Base-by-base conservation (phyloP, 345 rosid genomes). In the Linum tenue region DNA sequence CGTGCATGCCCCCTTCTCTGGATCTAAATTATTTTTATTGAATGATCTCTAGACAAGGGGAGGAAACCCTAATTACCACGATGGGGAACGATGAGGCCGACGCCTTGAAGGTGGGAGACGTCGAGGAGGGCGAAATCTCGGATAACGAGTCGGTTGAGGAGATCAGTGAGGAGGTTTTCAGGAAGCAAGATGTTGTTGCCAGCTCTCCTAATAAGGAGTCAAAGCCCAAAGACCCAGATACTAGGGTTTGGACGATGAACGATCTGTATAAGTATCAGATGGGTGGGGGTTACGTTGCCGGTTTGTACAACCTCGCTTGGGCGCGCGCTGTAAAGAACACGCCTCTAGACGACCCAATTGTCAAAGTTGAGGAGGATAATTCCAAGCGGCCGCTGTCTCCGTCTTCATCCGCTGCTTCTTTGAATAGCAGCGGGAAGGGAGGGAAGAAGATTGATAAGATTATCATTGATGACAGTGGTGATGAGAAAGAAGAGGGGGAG, bases 281-380 rank as follows among this genome's bases (percentile, higher is more conserved):
- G 65, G 79, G 70, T 12, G 79, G 88, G 3, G 85, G 94, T 2
- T 81, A 81, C 14, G 66, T 84, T 3, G 69, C 97, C 42, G 87
- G 96, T 59, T 65, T 92, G 67, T 72, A 81, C 66, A 85, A 85
- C 73, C 80, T 87, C 39, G 99, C 99, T 1, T 95, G 99, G 99
- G 97, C 99, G 9, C 95, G 82, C 70, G 97, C 97, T 3, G 99
- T 91, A 58, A 89, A 89, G 88, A 91, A 91, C 64, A 91, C 85
- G 72, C 89, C 96, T 12, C 72, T 85, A 36, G 81, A 69, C 62
- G 90, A 83, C 62, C 69, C 83, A 53, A 64, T 90, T 67, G 85
- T 66, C 73, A 85, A 83, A 39, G 70, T 75, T 55, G 97, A 72
- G 1, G 81, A 80, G 7, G 82, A 79, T 7, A 79, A 70, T 66